Base-by-base conservation (phyloP, 2,329 filamentous ascomycete species). In the Talaromyces sp. region DNA sequence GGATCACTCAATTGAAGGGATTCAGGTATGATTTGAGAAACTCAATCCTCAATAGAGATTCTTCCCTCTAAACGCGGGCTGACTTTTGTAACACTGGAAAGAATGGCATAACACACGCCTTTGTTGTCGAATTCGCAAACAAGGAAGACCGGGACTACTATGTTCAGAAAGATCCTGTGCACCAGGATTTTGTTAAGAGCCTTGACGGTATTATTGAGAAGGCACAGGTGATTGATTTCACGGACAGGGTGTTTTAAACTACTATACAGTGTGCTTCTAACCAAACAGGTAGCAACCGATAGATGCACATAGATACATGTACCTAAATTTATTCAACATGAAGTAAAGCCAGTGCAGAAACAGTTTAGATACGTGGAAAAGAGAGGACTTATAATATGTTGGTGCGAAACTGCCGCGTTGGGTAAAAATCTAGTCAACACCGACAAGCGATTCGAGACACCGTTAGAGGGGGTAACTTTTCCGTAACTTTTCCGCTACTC, bases 61-160 rank as follows among this genome's bases (percentile, higher is more conserved):
- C 1, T n/a, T n/a, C 14, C 6, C 14, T 38, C 14, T n/a, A 38
- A n/a, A 38, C 14, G 14, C 6, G 17, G 5, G 5, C 50, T 35
- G 50, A 27, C 35, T 49, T 49, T 50, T 10, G 38, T 14, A 17
- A 19, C 19, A 17, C 32, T 59, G 27, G 17, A 58, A 60, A 85
- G 87, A 79, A 81, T 55, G 87, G 83, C 0, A 83, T 88, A 56
- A 86, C 86, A 0, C 89, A 92, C 69, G 86, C 80, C 0, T 91
- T 91, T 64, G 81, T 92, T 1, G 80, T 82, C 24, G 84, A 89
- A 66, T 91, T 92, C 61, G 80, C 82, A 10, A 86, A 72, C 24
- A 77, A 78, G 19, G 81, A 84, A 63, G 88, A 92, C 68, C 78
- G 88, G 53, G 81, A 86, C 62, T 91, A 90, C 67, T 92, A 91